phyloP scores from a whole-genome alignment of 108 stramenopile species.

The Nitzschia inconspicua region DNA sequence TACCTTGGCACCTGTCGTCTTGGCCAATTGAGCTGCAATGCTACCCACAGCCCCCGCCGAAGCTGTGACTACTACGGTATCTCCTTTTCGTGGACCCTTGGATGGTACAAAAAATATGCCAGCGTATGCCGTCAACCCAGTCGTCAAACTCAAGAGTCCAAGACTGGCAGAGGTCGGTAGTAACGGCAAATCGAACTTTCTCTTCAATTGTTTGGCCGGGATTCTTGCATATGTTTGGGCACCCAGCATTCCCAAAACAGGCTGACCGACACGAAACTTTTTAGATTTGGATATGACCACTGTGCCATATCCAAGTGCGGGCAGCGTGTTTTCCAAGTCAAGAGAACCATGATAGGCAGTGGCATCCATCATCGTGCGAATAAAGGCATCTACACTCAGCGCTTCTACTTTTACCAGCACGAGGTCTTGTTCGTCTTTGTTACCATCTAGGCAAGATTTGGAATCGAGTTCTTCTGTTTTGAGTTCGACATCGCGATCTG shows the following conservation, averaged over 20 bases:
- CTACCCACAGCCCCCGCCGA: conserved; percentile 49
- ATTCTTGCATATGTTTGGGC: conserved; percentile 17
- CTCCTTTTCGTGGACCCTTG: conserved; percentile 21
- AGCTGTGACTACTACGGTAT: conserved; percentile 43
- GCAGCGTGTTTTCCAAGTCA: conserved; percentile 16
- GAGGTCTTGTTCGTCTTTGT: neutral
- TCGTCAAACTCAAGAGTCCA: conserved; percentile 26
- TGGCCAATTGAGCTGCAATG: conserved; percentile 41
- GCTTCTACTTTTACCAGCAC: conserved; percentile 19
- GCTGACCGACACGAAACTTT: conserved; percentile 8
- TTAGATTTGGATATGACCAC: conserved; percentile 21
- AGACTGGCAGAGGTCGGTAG: conserved; percentile 1
- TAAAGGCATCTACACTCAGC: conserved; percentile 38
- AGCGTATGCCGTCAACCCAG: conserved; percentile 39
- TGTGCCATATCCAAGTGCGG: conserved; percentile 38
- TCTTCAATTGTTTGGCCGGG: neutral
- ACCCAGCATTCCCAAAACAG: conserved; percentile 25
- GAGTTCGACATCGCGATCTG: conserved; percentile 6
- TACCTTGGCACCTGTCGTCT: conserved; percentile 30
- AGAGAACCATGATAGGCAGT: conserved; percentile 37
- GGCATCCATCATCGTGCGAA: conserved; percentile 43
- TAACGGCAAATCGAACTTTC: conserved; percentile 9
- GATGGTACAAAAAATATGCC: conserved; percentile 25
- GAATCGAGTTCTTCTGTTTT: neutral
- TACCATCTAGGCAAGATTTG: neutral